A percentile compares a stretch with the other conserved stretches of the same genome.
Evolutionary conservation across 768 basidiomycete genomes (phyloP).

Genomic region (Russula emetica): DNA sequence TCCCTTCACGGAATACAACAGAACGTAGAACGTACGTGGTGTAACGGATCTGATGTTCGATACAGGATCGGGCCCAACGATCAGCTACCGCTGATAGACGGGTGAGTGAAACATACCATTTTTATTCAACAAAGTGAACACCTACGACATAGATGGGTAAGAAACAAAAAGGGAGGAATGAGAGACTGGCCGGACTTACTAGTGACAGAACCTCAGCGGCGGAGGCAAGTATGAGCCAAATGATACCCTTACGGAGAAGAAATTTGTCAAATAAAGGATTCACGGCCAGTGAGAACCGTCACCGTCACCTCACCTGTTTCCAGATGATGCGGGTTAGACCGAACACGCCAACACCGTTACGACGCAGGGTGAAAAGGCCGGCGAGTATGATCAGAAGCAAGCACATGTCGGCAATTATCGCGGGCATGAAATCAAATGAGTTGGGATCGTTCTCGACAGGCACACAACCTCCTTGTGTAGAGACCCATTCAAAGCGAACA

Average conservation of each 20-base stretch:
- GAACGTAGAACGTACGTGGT: background rate
- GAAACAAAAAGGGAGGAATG: background rate
- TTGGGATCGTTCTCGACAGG: background rate
- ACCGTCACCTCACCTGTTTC: background rate
- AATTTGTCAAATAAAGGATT: background rate
- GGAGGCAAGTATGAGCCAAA: background rate
- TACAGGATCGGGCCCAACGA: background rate
- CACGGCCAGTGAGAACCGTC: background rate
- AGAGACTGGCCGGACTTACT: background rate
- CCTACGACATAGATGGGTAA: background rate
- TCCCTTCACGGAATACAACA: background rate
- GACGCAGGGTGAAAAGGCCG: background rate
- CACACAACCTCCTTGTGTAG: background rate
- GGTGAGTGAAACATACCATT: too few species aligned
- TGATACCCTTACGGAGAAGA: background rate
- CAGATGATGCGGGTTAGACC: background rate
- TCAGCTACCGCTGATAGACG: too few species aligned
- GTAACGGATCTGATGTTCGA: background rate
- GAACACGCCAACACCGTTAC: background rate
- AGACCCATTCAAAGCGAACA: background rate
- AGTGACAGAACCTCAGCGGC: background rate
- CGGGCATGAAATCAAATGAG: background rate
- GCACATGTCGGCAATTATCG: background rate
- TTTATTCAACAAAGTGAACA: background rate
- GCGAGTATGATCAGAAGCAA: slow-evolving; percentile 11